Evolutionary conservation across 2,329 filamentous ascomycete species (phyloP).

Genomic region (Penicillium sp.): DNA sequence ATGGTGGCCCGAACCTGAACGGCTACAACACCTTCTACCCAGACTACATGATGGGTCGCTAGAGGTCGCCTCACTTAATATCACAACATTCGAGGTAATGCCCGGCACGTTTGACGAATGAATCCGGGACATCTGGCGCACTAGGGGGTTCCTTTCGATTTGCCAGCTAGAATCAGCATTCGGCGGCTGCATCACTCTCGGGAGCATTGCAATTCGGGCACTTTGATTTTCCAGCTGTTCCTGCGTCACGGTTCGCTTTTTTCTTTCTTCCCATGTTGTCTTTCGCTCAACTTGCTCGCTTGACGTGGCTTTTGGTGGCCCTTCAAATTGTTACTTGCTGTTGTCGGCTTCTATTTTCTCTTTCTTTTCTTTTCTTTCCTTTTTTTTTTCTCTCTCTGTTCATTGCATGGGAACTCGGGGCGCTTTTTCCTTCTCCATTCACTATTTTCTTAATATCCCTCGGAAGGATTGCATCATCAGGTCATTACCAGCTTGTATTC

Average conservation of each 20-base stretch:
- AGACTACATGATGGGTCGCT: conserved; percentile 47
- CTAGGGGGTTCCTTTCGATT: conserved; percentile 33
- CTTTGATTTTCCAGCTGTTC: conserved; percentile 25
- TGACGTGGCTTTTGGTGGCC: conserved; percentile 15
- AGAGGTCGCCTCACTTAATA: conserved; percentile 13
- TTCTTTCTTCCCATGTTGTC: neutral
- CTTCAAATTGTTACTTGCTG: neutral
- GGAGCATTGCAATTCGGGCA: conserved; percentile 31
- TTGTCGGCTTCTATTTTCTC: conserved; percentile 6
- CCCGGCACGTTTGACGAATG: conserved; percentile 40
- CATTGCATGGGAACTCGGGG: conserved; percentile 29
- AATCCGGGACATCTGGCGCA: conserved; percentile 38
- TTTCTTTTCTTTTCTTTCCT: conserved; percentile 14
- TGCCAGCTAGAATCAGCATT: conserved; percentile 38
- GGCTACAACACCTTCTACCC: conserved; percentile 38
- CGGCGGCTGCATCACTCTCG: conserved; percentile 33
- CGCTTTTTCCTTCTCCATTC: conserved; percentile 23
- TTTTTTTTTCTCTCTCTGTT: conserved; percentile 15
- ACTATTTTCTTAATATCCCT: conserved; percentile 19
- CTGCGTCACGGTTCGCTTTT: conserved; percentile 13
- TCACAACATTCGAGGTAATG: conserved; percentile 31
- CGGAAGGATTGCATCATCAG: conserved; percentile 29
- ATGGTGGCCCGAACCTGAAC: conserved; percentile 27
- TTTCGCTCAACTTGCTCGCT: conserved; percentile 8
- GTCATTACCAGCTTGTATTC: conserved; percentile 25